These are phyloP conservation scores for Rossbeevera mucosa DNA, from an alignment of 768 basidiomycete genomes.

Conservation along the genomic window DNA sequence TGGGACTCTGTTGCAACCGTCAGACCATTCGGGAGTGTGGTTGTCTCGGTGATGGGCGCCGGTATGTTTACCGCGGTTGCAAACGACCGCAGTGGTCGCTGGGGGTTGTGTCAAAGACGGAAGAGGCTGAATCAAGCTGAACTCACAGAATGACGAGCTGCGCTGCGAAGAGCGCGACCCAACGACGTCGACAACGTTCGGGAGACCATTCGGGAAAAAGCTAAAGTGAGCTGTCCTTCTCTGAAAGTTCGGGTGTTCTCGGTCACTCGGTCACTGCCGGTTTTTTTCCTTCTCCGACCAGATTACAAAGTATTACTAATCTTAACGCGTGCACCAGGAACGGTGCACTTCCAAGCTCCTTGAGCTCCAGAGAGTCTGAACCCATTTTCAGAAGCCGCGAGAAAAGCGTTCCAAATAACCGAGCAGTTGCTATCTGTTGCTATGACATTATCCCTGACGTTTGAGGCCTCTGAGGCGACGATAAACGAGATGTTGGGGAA, in stretches of 20 bases:
- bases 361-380: constrained; percentile 36
- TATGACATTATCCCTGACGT: not conserved
- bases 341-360: constrained; percentile 39
- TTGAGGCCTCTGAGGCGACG: constrained; percentile 19
- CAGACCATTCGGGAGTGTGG: constrained; percentile 90
- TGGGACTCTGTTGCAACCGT: constrained; percentile 92
- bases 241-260: constrained; percentile 32
- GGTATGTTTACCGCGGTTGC: constrained; percentile 66
- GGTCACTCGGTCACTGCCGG: constrained; percentile 25
- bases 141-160: constrained; percentile 37
- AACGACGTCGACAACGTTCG: constrained; percentile 42
- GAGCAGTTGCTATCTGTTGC: not conserved
- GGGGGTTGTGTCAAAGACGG: constrained; percentile 2
- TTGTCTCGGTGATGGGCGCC: constrained; percentile 81
- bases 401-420: constrained; percentile 28
- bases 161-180: constrained; percentile 37
- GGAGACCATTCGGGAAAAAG: constrained; percentile 41
- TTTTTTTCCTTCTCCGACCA: constrained; percentile 20
- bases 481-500: constrained; percentile 20
- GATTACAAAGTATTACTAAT: constrained; percentile 3
- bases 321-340: constrained; percentile 31
- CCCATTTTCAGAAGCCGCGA: constrained; percentile 54
- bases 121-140: not conserved
- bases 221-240: constrained; percentile 9
- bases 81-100: constrained; percentile 63